Evolutionary conservation across 2,329 filamentous ascomycete species (phyloP).

Genomic region (Penicillium rolfsii): DNA sequence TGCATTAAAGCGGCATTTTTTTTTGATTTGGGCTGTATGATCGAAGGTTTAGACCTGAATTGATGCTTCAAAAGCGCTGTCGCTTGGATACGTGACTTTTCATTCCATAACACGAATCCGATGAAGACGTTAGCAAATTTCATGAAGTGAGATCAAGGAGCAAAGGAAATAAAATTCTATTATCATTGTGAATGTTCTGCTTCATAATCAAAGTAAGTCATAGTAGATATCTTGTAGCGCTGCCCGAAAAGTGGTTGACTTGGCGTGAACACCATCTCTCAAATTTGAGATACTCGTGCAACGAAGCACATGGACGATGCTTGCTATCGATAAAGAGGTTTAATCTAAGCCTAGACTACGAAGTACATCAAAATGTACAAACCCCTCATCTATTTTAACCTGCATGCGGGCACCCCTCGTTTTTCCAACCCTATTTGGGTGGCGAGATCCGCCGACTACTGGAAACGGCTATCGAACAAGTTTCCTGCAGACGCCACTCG

Average conservation of each 20-base stretch:
- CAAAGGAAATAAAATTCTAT: too few relatives aligned
- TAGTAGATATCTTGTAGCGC: not conserved
- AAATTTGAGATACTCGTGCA: not conserved
- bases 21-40: slow-evolving; percentile 3
- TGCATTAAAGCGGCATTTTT: not conserved
- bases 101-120: too few relatives aligned
- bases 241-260: not conserved
- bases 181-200: too few relatives aligned
- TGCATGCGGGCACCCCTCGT: not conserved
- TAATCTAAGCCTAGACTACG: not conserved
- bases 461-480: not conserved
- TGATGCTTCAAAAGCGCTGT: slow-evolving; percentile 4
- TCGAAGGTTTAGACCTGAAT: slow-evolving; percentile 1
- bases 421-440: not conserved
- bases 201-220: not conserved
- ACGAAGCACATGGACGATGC: not conserved
- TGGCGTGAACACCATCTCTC: too few relatives aligned
- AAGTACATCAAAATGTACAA: not conserved
- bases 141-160: too few relatives aligned
- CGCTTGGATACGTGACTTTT: not conserved
- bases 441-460: not conserved
- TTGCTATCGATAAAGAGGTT: not conserved
- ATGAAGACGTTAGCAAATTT: too few relatives aligned
- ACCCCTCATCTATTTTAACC: too few relatives aligned
- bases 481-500: slow-evolving; percentile 12